phyloP scores from a whole-genome alignment of 257 asterid genomes.

The Gentiana straminea region DNA sequence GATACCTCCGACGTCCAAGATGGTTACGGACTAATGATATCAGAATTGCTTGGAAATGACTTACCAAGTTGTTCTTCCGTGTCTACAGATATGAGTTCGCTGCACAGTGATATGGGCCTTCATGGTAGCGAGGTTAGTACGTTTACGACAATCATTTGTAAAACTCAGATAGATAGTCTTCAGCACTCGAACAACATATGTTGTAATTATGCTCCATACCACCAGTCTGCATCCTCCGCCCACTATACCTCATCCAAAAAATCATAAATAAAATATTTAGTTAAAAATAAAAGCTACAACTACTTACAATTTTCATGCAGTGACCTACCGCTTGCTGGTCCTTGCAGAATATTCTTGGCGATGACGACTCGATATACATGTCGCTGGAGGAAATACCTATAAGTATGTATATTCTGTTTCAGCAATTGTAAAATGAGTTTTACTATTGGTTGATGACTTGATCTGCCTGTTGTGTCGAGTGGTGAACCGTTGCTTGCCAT shows the following conservation, averaged over 20 bases:
- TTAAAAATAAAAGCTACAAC: too few species aligned
- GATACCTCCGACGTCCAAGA: constrained; percentile 55
- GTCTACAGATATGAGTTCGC: constrained; percentile 44
- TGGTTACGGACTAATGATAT: constrained; percentile 80
- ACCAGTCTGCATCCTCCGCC: too few species aligned
- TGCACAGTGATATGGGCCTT: constrained; percentile 68
- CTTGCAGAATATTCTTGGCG: constrained; percentile 88
- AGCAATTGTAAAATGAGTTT: not conserved
- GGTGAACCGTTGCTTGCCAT: too few species aligned
- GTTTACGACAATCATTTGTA: not conserved
- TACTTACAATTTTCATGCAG: too few species aligned
- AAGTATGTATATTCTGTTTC: constrained; percentile 41
- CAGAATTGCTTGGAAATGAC: constrained; percentile 71
- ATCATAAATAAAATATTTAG: too few species aligned
- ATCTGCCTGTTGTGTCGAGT: too few species aligned
- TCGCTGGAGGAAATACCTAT: constrained; percentile 89
- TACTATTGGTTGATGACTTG: too few species aligned
- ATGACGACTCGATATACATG: constrained; percentile 89
- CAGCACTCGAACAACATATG: too few species aligned
- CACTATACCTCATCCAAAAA: too few species aligned
- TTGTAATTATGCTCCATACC: too few species aligned
- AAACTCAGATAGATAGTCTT: too few species aligned
- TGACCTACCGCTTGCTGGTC: constrained; percentile 4
- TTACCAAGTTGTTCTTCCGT: constrained; percentile 63
- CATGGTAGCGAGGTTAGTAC: constrained; percentile 61